phyloP scores from a whole-genome alignment of 371 early-diverging fungal species.

The Mortierella polycephala region DNA sequence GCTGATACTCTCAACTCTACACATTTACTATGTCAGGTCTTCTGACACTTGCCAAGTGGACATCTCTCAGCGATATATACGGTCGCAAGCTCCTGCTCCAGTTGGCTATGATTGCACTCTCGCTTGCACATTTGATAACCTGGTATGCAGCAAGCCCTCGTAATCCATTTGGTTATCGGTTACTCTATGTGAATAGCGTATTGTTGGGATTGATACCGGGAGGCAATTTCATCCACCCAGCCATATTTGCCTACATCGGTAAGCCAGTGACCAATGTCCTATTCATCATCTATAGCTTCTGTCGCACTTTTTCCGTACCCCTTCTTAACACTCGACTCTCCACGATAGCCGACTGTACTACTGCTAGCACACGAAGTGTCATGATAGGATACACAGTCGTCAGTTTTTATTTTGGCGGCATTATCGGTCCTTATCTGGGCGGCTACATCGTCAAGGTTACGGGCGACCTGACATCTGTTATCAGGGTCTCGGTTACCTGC shows the following conservation, averaged over 20 bases:
- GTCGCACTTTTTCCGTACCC: not conserved
- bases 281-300: too few relatives aligned
- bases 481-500: not conserved
- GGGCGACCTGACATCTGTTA: not conserved
- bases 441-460: conserved; percentile 11
- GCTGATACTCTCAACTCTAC: not conserved
- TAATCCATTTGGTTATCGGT: conserved; percentile 11
- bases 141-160: not conserved
- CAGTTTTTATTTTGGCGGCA: conserved; percentile 2
- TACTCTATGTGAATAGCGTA: conserved; percentile 14
- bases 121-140: not conserved
- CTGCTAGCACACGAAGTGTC: conserved; percentile 8
- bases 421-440: conserved; percentile 19
- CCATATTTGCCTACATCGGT: conserved; percentile 25
- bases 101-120: not conserved
- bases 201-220: conserved; percentile 5
- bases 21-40: not conserved
- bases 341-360: conserved; percentile 19
- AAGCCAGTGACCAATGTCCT: not conserved
- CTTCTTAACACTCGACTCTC: too few relatives aligned
- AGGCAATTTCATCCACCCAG: conserved; percentile 4
- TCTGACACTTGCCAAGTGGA: conserved; percentile 23
- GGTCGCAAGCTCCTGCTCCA: conserved; percentile 23
- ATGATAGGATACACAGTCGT: conserved; percentile 6
- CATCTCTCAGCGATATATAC: conserved; percentile 19